These are phyloP conservation scores for Hypericum androsaemum DNA, from an alignment of 345 rosid species.

Conservation along the genomic window DNA sequence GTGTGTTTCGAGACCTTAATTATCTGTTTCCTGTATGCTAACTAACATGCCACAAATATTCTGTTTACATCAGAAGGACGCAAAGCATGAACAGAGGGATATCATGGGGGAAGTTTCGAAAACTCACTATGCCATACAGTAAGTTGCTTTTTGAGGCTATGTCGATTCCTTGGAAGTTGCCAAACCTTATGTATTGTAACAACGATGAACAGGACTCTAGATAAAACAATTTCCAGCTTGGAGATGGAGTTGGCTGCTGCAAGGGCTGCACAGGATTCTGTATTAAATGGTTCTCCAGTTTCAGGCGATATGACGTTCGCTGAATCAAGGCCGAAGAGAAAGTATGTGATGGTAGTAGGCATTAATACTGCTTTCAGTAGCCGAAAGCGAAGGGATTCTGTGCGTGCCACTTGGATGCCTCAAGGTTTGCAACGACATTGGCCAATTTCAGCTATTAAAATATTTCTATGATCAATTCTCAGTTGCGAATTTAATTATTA, in stretches of 20 bases:
- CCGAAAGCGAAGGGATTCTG: slow-evolving; percentile 2
- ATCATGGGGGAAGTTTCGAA: slow-evolving; percentile 56
- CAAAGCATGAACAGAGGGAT: slow-evolving; percentile 45
- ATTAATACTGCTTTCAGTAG: slow-evolving; percentile 4
- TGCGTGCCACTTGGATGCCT: slow-evolving; percentile 5
- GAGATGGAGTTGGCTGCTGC: slow-evolving; percentile 7
- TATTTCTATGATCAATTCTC: not conserved
- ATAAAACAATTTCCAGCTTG: slow-evolving; percentile 3
- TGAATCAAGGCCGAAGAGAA: not conserved
- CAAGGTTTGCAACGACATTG: not conserved
- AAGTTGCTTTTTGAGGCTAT: slow-evolving; percentile 13
- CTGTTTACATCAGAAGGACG: slow-evolving; percentile 29
- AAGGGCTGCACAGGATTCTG: slow-evolving; percentile 2
- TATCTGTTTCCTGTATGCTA: not conserved
- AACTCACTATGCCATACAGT: slow-evolving; percentile 74
- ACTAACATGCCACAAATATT: slow-evolving; percentile 6
- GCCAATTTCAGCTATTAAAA: not conserved
- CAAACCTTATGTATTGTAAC: slow-evolving; percentile 1
- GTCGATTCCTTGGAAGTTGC: slow-evolving; percentile 4
- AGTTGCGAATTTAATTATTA: not conserved
- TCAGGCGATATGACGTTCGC: not conserved
- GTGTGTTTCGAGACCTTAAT: not conserved
- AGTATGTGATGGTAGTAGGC: slow-evolving; percentile 6
- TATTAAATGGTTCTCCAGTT: not conserved
- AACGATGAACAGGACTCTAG: not conserved